Evolutionary conservation across 352 stramenopile genomes (phyloP).

Genomic region (Pythium brachiatum): DNA sequence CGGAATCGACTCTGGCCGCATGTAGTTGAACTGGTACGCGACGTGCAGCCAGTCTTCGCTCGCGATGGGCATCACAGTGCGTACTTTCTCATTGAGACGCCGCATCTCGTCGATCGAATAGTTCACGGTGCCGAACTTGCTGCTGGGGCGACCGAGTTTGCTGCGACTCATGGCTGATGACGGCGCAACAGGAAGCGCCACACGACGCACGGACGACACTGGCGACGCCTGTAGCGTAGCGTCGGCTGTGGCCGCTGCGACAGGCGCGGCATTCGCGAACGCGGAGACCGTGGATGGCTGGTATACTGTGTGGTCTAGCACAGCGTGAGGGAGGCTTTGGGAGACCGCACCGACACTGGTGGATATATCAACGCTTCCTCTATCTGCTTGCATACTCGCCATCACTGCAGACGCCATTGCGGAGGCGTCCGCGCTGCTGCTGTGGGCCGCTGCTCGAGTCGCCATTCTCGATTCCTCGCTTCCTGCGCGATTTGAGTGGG

Average conservation of each 20-base stretch:
- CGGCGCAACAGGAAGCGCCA: background rate
- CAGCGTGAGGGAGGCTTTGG: slow-evolving; percentile 5
- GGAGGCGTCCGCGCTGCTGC: slow-evolving; percentile 10
- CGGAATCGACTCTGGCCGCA: slow-evolving; percentile 55
- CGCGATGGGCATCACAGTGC: slow-evolving; percentile 43
- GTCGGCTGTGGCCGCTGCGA: background rate
- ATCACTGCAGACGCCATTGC: background rate
- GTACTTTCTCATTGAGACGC: slow-evolving; percentile 57
- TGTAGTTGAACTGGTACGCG: slow-evolving; percentile 65
- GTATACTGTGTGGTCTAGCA: slow-evolving; percentile 17
- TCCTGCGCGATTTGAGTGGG: background rate
- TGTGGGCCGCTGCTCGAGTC: slow-evolving; percentile 7
- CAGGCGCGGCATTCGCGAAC: slow-evolving; percentile 19
- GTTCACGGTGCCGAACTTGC: slow-evolving; percentile 64
- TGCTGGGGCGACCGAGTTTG: slow-evolving; percentile 37
- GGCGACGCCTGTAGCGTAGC: background rate
- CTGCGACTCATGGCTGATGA: background rate
- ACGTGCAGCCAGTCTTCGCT: slow-evolving; percentile 65
- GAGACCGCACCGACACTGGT: background rate
- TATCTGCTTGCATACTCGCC: background rate
- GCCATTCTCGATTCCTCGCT: slow-evolving; percentile 3
- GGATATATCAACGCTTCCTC: background rate
- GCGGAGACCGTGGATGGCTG: slow-evolving; percentile 7
- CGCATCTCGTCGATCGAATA: slow-evolving; percentile 72
- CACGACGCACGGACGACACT: background rate